Conservation (phyloP, 345 rosid genomes). For the Dimocarpus longan region DNA sequence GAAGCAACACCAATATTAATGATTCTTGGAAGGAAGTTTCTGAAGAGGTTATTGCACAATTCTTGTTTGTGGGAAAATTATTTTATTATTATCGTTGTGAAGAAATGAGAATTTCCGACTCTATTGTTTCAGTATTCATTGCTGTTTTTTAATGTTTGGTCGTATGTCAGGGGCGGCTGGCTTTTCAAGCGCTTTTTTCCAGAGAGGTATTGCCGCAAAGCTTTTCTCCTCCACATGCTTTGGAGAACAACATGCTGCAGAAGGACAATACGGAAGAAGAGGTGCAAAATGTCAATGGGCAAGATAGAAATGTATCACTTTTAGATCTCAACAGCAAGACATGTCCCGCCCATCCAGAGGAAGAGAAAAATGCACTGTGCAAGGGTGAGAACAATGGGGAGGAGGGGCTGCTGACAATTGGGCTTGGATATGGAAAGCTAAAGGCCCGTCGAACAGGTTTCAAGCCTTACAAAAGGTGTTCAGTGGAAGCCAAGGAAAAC, state of each 20-base stretch:
- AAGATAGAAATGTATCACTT: conserved; percentile 37
- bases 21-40: conserved; percentile 95
- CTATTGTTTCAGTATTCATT: conserved; percentile 7
- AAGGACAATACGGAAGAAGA: conserved; percentile 35
- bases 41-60: conserved; percentile 56
- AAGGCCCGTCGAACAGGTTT: conserved; percentile 75
- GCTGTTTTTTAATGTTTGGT: conserved; percentile 4
- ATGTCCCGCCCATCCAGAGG: conserved; percentile 37
- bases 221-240: conserved; percentile 66
- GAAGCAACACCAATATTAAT: conserved; percentile 47
- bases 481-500: conserved; percentile 73
- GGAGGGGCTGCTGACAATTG: conserved; percentile 51
- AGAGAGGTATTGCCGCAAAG: conserved; percentile 87
- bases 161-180: conserved; percentile 78
- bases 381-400: conserved; percentile 33
- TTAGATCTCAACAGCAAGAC: conserved; percentile 55
- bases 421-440: conserved; percentile 56
- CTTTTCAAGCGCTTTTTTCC: conserved; percentile 88
- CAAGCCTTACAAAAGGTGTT: conserved; percentile 92
- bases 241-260: conserved; percentile 27
- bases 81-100: not conserved
- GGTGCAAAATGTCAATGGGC: conserved; percentile 31
- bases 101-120: not conserved
- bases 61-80: not conserved
- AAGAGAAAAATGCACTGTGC: conserved; percentile 34